These are phyloP conservation scores for Boletus barrowsii DNA, from an alignment of 768 basidiomycete genomes.

Conservation along the genomic window DNA sequence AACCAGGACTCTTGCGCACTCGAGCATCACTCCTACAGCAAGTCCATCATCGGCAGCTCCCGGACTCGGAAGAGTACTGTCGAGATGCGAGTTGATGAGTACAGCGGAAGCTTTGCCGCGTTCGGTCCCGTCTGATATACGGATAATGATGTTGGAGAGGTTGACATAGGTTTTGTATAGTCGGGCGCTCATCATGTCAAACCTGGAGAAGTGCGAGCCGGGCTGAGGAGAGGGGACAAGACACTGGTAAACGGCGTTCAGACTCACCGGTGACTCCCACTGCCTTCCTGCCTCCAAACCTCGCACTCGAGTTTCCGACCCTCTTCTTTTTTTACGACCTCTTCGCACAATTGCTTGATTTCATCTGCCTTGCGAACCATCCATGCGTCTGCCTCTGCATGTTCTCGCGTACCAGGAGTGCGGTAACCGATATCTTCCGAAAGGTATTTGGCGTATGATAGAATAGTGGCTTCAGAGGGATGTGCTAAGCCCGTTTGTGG, in stretches of 20 bases:
- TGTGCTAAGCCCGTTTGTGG: constrained; percentile 59
- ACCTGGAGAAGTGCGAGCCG: constrained; percentile 42
- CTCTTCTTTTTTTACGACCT: constrained; percentile 38
- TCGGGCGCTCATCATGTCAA: constrained; percentile 87
- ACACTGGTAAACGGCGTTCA: not conserved
- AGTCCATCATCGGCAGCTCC: constrained; percentile 89
- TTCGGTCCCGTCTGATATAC: constrained; percentile 74
- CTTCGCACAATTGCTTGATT: constrained; percentile 62
- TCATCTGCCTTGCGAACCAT: constrained; percentile 65
- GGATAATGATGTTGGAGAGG: constrained; percentile 86
- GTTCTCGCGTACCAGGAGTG: constrained; percentile 88
- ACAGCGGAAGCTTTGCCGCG: constrained; percentile 77
- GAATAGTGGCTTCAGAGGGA: constrained; percentile 68
- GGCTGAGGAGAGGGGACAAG: not conserved
- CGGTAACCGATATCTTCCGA: constrained; percentile 89
- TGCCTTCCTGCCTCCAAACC: constrained; percentile 87
- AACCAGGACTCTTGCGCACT: constrained; percentile 73
- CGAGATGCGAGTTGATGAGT: constrained; percentile 86
- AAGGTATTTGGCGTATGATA: constrained; percentile 59
- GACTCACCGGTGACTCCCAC: constrained; percentile 80
- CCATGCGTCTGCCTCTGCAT: constrained; percentile 82
- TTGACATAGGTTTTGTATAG: constrained; percentile 85
- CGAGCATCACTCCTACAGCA: constrained; percentile 88
- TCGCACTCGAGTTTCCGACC: constrained; percentile 79
- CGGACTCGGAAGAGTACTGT: constrained; percentile 85